These are phyloP conservation scores for Papiliotrema terrestris DNA, from an alignment of 1,284 basidiomycete species.

Conservation along the genomic window DNA sequence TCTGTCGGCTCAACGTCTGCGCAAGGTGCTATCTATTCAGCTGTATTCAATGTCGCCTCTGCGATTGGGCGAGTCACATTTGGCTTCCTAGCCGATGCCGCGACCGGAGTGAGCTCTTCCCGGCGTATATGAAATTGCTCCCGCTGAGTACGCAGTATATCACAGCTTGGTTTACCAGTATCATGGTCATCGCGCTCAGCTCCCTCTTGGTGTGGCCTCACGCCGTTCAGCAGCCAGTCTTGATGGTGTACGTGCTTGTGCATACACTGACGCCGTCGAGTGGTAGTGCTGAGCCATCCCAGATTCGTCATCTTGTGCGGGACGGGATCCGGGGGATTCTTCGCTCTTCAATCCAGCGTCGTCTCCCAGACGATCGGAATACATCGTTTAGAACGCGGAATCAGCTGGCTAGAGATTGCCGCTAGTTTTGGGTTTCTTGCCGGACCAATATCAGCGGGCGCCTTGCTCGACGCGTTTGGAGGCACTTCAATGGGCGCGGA, in stretches of 20 bases:
- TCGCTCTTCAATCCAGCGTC: conserved; percentile 16
- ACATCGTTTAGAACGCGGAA: conserved; percentile 12
- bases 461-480: conserved; percentile 19
- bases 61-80: conserved; percentile 16
- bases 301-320: conserved; percentile 19
- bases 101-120: conserved; percentile 12
- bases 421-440: conserved; percentile 15
- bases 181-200: conserved; percentile 10
- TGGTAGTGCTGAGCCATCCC: too few species aligned
- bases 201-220: conserved; percentile 17
- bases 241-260: conserved; percentile 10
- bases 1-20: conserved; percentile 13
- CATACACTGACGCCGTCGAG: background rate
- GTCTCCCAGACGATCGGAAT: conserved; percentile 15
- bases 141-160: conserved; percentile 5
- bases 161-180: conserved; percentile 13
- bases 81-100: conserved; percentile 12
- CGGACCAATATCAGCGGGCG: conserved; percentile 17
- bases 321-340: conserved; percentile 20
- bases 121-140: background rate
- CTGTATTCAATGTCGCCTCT: conserved; percentile 17
- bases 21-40: conserved; percentile 13
- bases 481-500: conserved; percentile 11
- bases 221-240: conserved; percentile 6
- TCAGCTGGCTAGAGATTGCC: conserved; percentile 16